Evolutionary conservation across 352 stramenopile genomes (phyloP).

Genomic region (Pelagophyceae sp.): DNA sequence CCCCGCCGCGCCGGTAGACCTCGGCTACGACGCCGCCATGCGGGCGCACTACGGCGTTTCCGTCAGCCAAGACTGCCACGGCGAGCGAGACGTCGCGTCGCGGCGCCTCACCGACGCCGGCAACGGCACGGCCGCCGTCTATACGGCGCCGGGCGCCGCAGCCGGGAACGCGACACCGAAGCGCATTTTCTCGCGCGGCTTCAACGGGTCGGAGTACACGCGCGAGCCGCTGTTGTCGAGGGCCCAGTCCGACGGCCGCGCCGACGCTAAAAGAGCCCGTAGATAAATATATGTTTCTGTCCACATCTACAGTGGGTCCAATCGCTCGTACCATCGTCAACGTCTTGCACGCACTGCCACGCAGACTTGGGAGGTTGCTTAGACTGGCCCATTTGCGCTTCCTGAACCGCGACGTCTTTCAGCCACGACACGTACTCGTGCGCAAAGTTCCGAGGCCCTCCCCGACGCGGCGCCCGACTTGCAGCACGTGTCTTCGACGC

Average conservation of each 20-base stretch:
- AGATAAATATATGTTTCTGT: too few relatives aligned
- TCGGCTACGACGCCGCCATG: neutral
- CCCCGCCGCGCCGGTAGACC: too few relatives aligned
- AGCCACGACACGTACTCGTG: constrained; percentile 29
- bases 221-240: constrained; percentile 23
- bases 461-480: constrained; percentile 28
- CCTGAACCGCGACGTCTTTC: constrained; percentile 20
- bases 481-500: constrained; percentile 33
- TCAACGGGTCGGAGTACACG: constrained; percentile 32
- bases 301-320: too few relatives aligned
- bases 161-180: neutral
- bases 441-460: constrained; percentile 24
- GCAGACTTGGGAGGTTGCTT: too few relatives aligned
- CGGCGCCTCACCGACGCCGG: too few relatives aligned
- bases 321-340: constrained; percentile 18
- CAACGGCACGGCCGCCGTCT: neutral
- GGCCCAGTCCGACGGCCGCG: too few relatives aligned
- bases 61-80: neutral
- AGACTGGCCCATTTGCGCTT: constrained; percentile 19
- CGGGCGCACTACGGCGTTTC: neutral
- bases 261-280: too few relatives aligned
- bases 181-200: constrained; percentile 26
- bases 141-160: neutral
- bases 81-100: neutral
- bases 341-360: constrained; percentile 31